Evolutionary conservation across 2,329 filamentous ascomycete species (phyloP).

Genomic region (Penicillium sp.): DNA sequence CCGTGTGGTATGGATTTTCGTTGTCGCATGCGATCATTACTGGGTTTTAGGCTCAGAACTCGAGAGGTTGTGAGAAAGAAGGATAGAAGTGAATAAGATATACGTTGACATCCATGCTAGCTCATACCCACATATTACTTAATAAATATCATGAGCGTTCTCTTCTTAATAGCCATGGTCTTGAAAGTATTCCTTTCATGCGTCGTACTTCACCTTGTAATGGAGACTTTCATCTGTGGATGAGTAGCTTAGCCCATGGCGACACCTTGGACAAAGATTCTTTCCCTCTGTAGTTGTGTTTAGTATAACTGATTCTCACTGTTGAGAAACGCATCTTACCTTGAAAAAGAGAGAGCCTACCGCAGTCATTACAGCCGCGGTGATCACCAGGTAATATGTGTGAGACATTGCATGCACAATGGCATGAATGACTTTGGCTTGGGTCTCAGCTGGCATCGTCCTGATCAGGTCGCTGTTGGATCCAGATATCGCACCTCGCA

Average conservation of each 20-base stretch:
- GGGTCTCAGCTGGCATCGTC: background rate
- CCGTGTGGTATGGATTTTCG: constrained; percentile 30
- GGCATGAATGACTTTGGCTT: constrained; percentile 8
- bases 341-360: constrained; percentile 19
- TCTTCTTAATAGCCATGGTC: too few species aligned
- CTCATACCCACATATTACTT: background rate
- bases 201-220: background rate
- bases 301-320: background rate
- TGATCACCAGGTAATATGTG: constrained; percentile 20
- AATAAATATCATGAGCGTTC: too few species aligned
- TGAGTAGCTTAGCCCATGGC: background rate
- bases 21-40: constrained; percentile 25
- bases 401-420: constrained; percentile 19
- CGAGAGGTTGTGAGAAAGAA: background rate
- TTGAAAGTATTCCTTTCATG: too few species aligned
- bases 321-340: background rate
- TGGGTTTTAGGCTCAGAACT: constrained; percentile 12
- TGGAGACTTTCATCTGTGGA: background rate
- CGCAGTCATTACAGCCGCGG: constrained; percentile 21
- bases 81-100: background rate
- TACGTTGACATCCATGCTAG: too few species aligned
- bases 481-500: constrained; percentile 13
- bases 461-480: background rate
- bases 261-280: constrained; percentile 12
- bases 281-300: constrained; percentile 7